A percentile compares a stretch with the other conserved stretches of the same genome.
Conservation (phyloP, 2,329 filamentous ascomycete genomes). For the Trichoderma arundinaceum region DNA sequence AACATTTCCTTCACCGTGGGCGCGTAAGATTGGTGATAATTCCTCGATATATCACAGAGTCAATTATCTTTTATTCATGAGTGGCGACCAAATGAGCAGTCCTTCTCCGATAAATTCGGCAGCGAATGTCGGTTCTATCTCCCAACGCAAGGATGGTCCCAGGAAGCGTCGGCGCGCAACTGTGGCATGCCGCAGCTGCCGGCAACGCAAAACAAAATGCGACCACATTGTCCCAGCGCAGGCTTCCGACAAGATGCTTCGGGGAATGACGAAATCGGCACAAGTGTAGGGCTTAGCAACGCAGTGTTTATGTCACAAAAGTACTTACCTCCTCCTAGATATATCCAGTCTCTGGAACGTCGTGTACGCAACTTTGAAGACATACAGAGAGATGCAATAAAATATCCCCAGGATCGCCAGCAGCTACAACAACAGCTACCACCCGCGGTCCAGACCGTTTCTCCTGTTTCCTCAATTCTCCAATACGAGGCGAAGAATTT, state of each 20-base stretch:
- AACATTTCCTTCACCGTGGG: background rate
- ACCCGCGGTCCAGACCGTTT: background rate
- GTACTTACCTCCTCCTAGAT: background rate
- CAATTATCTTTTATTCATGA: background rate
- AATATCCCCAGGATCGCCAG: constrained; percentile 2
- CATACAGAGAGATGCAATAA: constrained; percentile 5
- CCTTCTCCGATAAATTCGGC: background rate
- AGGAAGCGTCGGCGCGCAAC: constrained; percentile 24
- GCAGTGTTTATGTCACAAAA: background rate
- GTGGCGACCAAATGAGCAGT: background rate
- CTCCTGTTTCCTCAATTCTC: constrained; percentile 5
- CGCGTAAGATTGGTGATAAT: background rate
- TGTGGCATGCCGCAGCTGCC: constrained; percentile 26
- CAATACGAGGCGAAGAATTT: constrained; percentile 9
- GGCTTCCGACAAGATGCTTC: constrained; percentile 26
- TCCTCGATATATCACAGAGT: background rate
- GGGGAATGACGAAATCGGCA: constrained; percentile 21
- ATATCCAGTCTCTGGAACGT: constrained; percentile 20
- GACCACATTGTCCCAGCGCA: constrained; percentile 27
- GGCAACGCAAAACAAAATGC: constrained; percentile 27
- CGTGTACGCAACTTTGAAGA: constrained; percentile 26
- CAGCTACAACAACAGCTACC: constrained; percentile 7
- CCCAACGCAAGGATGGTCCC: constrained; percentile 21
- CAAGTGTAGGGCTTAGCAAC: background rate
- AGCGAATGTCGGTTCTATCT: background rate